Conservation (phyloP, 2,329 filamentous ascomycete genomes). For the Pseudocercospora cruenta region DNA sequence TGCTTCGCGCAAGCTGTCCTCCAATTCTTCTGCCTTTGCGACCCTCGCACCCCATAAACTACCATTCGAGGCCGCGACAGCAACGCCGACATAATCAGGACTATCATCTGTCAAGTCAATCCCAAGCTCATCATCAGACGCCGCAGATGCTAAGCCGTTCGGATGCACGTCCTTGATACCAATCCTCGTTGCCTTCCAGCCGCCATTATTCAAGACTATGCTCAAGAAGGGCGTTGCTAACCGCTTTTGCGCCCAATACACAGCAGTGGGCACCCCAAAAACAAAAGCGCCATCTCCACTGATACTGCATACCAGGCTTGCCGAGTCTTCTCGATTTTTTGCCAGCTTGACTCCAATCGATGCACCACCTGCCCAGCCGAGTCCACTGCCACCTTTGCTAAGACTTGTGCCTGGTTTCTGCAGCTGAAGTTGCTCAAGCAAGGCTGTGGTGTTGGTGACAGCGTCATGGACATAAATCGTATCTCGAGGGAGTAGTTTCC, state of each 20-base stretch:
- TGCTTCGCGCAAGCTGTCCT: conserved; percentile 9
- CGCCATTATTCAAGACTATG: conserved; percentile 29
- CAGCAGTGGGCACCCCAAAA: conserved; percentile 19
- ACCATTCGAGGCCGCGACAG: conserved; percentile 15
- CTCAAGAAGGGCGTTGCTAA: conserved; percentile 24
- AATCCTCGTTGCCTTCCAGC: conserved; percentile 27
- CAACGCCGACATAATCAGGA: conserved; percentile 27
- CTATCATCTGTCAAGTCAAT: conserved; percentile 22
- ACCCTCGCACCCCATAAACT: conserved; percentile 18
- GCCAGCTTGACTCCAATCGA: conserved; percentile 25
- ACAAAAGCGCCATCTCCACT: conserved; percentile 21
- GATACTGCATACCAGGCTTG: conserved; percentile 15
- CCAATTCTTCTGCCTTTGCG: conserved; percentile 7
- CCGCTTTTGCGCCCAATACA: conserved; percentile 19
- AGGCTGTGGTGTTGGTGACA: conserved; percentile 23
- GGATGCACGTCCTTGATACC: conserved; percentile 28
- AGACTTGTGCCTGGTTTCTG: conserved; percentile 16
- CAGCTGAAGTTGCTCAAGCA: conserved; percentile 23
- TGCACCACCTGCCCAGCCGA: conserved; percentile 28
- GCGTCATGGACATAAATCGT: conserved; percentile 27
- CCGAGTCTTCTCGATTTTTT: conserved; percentile 2
- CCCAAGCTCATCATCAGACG: conserved; percentile 19
- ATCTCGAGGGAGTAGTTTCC: conserved; percentile 12
- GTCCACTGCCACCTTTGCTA: conserved; percentile 28
- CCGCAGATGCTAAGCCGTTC: conserved; percentile 17